A percentile compares a stretch with the other conserved stretches of the same genome.
Conservation (phyloP, 345 rosid genomes). For the Geranium brycei region DNA sequence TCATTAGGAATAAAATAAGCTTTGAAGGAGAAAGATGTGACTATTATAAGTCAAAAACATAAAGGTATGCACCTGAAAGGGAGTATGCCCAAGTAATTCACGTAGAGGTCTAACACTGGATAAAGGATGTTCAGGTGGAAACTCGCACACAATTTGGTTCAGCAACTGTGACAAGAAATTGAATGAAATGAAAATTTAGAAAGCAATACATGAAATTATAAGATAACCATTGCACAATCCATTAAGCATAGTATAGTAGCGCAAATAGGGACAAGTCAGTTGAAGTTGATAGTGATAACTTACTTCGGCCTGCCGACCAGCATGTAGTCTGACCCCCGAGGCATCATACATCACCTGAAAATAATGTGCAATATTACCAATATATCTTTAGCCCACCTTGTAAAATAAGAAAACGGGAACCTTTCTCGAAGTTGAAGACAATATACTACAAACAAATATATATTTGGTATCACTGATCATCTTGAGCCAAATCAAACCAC, state of each 20-base stretch:
- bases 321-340: conserved; percentile 75
- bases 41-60: neutral
- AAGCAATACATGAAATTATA: neutral
- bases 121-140: conserved; percentile 88
- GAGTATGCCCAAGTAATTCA: conserved; percentile 88
- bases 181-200: conserved; percentile 6
- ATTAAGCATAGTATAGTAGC: neutral
- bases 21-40: too few relatives aligned
- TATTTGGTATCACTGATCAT: neutral
- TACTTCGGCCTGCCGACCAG: conserved; percentile 95
- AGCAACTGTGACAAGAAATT: conserved; percentile 38
- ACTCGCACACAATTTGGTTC: conserved; percentile 87
- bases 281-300: conserved; percentile 8
- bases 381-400: neutral
- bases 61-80: conserved; percentile 77
- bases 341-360: conserved; percentile 86
- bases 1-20: too few relatives aligned
- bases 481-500: neutral
- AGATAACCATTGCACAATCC: neutral
- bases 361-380: neutral
- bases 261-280: neutral
- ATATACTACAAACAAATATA: neutral
- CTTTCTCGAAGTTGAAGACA: neutral
- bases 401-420: neutral
- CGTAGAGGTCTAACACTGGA: conserved; percentile 70